These are phyloP conservation scores for Citrus cavaleriei DNA, from an alignment of 345 rosid genomes.

Conservation along the genomic window DNA sequence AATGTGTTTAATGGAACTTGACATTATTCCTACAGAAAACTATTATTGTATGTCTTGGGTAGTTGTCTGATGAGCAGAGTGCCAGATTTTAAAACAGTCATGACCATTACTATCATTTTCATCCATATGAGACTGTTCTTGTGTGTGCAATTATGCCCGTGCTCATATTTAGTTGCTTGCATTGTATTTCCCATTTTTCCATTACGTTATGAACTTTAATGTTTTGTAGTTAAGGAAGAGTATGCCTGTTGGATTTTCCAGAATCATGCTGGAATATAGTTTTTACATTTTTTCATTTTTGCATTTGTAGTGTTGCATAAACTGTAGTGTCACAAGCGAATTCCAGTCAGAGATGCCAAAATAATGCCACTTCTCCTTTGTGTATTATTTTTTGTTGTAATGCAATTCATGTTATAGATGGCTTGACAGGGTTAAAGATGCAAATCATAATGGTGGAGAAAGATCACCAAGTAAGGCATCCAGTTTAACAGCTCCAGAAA, in stretches of 20 bases:
- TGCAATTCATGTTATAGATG: conserved; percentile 12
- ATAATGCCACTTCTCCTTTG: neutral
- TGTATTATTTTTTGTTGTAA: neutral
- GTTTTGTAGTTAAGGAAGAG: neutral
- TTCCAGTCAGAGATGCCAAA: neutral
- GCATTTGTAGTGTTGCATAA: neutral
- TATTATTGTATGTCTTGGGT: neutral
- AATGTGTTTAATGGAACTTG: neutral
- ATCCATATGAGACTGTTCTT: neutral
- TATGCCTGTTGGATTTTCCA: neutral
- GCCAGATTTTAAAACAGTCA: neutral
- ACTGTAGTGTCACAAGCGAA: neutral
- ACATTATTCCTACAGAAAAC: neutral
- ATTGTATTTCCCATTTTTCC: neutral
- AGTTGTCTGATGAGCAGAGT: neutral
- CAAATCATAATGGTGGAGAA: conserved; percentile 32
- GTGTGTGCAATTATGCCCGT: neutral
- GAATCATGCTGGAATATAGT: neutral
- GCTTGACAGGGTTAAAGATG: conserved; percentile 28
- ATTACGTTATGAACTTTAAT: neutral
- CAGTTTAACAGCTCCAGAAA: conserved; percentile 28
- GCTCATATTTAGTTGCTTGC: neutral
- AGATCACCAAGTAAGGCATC: conserved; percentile 27
- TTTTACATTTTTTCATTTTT: neutral
- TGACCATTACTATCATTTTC: neutral